phyloP scores from a whole-genome alignment of 2,329 filamentous ascomycete genomes.

The Penicillium concentricum region DNA sequence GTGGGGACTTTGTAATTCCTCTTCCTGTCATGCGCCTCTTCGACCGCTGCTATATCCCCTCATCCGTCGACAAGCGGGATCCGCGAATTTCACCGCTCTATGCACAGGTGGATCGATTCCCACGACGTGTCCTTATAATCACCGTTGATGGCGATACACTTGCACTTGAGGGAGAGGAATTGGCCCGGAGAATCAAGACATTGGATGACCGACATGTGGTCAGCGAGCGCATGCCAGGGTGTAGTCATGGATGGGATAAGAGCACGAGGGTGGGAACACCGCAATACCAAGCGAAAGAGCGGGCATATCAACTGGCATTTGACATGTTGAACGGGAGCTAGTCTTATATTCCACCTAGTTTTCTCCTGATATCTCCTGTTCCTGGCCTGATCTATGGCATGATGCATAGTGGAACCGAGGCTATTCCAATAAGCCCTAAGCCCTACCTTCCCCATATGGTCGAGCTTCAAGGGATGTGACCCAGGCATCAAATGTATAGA shows the following conservation, averaged over 20 bases:
- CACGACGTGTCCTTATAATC: constrained; percentile 31
- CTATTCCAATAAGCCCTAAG: constrained; percentile 21
- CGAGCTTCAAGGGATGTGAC: background rate
- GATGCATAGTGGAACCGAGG: constrained; percentile 9
- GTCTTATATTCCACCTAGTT: background rate
- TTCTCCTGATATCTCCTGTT: background rate
- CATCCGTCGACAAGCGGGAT: constrained; percentile 26
- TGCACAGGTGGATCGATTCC: constrained; percentile 27
- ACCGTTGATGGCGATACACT: constrained; percentile 32
- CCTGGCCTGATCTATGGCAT: background rate
- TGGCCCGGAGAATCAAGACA: constrained; percentile 27
- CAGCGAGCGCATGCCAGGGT: constrained; percentile 35
- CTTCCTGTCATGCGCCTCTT: constrained; percentile 28
- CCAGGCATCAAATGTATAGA: background rate
- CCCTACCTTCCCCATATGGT: constrained; percentile 20
- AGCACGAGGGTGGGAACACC: constrained; percentile 26
- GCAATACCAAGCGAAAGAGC: constrained; percentile 31
- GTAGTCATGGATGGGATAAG: constrained; percentile 44
- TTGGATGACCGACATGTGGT: constrained; percentile 26
- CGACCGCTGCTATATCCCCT: constrained; percentile 30
- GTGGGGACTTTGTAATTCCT: constrained; percentile 22
- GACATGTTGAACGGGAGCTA: constrained; percentile 26
- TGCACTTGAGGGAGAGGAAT: constrained; percentile 30
- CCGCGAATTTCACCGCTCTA: constrained; percentile 35
- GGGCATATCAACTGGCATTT: constrained; percentile 36